Base-by-base conservation (phyloP, 306 rosid species). In the Gillenia trifoliata region DNA sequence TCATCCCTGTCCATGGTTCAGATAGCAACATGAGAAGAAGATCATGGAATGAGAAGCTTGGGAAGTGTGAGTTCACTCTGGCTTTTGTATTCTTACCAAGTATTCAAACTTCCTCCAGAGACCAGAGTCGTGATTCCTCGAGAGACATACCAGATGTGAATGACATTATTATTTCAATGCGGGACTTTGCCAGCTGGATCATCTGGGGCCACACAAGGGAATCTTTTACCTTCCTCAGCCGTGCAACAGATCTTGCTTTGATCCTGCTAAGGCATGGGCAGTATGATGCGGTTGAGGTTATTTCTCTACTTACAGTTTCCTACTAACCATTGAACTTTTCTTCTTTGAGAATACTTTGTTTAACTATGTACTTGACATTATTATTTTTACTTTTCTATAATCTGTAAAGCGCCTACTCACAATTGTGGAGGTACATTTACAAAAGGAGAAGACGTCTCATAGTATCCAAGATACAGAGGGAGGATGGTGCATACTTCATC, bases 401-500 rank as follows among this genome's bases (percentile, higher is more conserved):
- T 86, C 72, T 79, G 67, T 80, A 71, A 56, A 90, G 98, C 83
- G 78, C 78, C 81, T 94, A 75, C 97, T 91, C 29, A 76, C 79
- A 64, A 86, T 87, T 68, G 88, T 73, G 85, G 97, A 94, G 83
- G 85, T 90, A 47, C 89, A 90, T 76, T 83, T 80, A 70, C 91
- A 82, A 60, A 91, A 87, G 84, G 96, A 94, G 89, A 90, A 90
- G 87, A 88, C 96, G 15, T 83, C 89, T 60, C 89, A 90, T 64
- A 83, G 90, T 83, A 84, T 90, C 79, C 96, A 89, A 87, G 97
- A 90, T 62, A 75, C 80, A 17, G 96, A 90, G 88, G 93, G 94
- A 56, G 83, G 91, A 66, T 94, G 98, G 96, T 90, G 95, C 85
- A 70, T 87, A 74, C 89, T 92, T 43, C 96, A 91, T 63, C 98